A percentile compares a stretch with the other conserved stretches of the same genome.
Conservation (phyloP, 805 yeast genomes). For the Pichia insulana region DNA sequence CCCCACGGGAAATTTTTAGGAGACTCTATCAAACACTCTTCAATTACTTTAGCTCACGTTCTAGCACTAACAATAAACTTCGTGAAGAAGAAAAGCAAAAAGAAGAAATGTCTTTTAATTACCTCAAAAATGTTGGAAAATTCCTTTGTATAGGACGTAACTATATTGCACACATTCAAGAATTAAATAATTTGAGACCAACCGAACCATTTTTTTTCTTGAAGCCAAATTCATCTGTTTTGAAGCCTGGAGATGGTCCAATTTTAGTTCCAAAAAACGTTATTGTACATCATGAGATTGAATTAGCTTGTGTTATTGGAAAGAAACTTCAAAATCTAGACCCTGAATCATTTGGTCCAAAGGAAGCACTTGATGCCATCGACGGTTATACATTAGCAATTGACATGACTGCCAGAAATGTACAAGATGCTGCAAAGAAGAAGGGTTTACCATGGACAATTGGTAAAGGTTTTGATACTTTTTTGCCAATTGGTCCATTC, state of each 20-base stretch:
- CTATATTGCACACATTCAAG: constrained; percentile 93
- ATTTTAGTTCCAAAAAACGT: constrained; percentile 77
- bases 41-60: too few relatives aligned
- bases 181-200: constrained; percentile 75
- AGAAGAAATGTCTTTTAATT: constrained; percentile 35
- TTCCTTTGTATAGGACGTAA: constrained; percentile 94
- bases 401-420: constrained; percentile 93
- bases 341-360: constrained; percentile 43
- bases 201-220: constrained; percentile 84
- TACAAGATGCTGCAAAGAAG: constrained; percentile 88
- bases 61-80: too few relatives aligned
- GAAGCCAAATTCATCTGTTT: constrained; percentile 77
- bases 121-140: constrained; percentile 59
- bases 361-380: constrained; percentile 69
- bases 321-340: constrained; percentile 54
- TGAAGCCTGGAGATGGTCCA: constrained; percentile 63
- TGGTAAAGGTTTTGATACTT: constrained; percentile 95
- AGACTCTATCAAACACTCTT: too few relatives aligned
- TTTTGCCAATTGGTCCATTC: constrained; percentile 73
- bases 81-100: background rate
- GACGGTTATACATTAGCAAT: constrained; percentile 84
- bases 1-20: too few relatives aligned
- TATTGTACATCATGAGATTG: constrained; percentile 85
- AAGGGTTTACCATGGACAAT: constrained; percentile 96
- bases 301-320: constrained; percentile 71